These are phyloP conservation scores for Pseudonitzschia pungens DNA, from an alignment of 108 stramenopile species.

Conservation along the genomic window DNA sequence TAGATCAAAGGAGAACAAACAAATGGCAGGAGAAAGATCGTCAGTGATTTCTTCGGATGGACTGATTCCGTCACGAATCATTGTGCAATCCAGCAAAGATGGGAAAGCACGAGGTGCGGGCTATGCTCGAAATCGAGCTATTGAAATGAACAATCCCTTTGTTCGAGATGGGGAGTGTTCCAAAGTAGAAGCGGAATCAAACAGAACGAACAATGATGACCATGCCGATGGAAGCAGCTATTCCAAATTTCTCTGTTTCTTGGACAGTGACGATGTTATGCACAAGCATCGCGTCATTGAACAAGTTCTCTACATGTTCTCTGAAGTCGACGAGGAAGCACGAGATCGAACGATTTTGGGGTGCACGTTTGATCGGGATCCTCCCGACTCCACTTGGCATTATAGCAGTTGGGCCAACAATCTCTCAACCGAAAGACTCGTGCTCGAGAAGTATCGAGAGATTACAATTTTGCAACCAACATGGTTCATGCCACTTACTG, in stretches of 20 bases:
- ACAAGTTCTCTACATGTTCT: slow-evolving; percentile 60
- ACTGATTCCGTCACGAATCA: slow-evolving; percentile 21
- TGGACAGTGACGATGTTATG: slow-evolving; percentile 89
- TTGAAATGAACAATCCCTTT: slow-evolving; percentile 34
- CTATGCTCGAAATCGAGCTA: slow-evolving; percentile 80
- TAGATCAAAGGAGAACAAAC: background rate
- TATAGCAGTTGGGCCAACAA: slow-evolving; percentile 87
- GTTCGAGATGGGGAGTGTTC: background rate
- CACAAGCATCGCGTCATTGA: slow-evolving; percentile 64
- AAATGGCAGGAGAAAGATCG: background rate
- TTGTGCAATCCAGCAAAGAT: slow-evolving; percentile 37
- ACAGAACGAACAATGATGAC: background rate
- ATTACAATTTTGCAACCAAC: slow-evolving; percentile 90
- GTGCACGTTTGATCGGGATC: slow-evolving; percentile 78
- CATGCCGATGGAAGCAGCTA: background rate
- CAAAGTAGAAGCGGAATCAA: background rate
- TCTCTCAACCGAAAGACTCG: slow-evolving; percentile 68
- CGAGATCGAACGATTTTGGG: slow-evolving; percentile 65
- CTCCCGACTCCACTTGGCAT: slow-evolving; percentile 85
- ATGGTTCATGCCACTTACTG: slow-evolving; percentile 63
- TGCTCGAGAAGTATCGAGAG: slow-evolving; percentile 83
- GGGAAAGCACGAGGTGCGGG: slow-evolving; percentile 68
- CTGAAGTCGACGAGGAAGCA: slow-evolving; percentile 25
- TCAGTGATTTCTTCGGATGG: slow-evolving; percentile 2
- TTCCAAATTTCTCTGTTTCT: slow-evolving; percentile 60